A percentile compares a stretch with the other conserved stretches of the same genome.
Conservation (phyloP, 1,139 yeast genomes). For the Candida pseudocylindracea region DNA sequence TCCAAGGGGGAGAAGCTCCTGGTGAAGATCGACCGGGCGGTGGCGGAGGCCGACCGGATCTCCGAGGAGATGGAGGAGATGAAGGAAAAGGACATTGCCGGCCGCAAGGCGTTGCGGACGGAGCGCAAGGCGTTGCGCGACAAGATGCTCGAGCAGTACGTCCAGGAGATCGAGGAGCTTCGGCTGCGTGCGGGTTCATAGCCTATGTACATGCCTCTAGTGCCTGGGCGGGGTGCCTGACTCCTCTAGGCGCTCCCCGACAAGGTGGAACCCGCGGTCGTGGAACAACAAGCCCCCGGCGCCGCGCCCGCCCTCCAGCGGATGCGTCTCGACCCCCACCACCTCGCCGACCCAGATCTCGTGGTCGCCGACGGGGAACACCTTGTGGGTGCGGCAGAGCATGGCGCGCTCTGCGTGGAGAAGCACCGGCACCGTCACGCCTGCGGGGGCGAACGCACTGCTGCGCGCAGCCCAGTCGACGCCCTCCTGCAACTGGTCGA, state of each 20-base stretch:
- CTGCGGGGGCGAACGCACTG: background rate
- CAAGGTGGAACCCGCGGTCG: slow-evolving; percentile 31
- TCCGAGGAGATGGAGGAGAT: no score
- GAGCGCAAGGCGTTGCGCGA: no score
- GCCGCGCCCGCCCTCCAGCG: slow-evolving; percentile 1
- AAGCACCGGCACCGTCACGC: slow-evolving; percentile 22
- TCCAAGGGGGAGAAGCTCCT: no score
- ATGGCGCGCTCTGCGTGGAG: slow-evolving; percentile 36
- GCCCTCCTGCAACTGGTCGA: slow-evolving; percentile 11
- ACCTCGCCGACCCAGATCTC: slow-evolving; percentile 75
- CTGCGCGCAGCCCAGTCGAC: background rate
- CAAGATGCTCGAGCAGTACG: no score
- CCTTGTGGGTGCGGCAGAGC: slow-evolving; percentile 33
- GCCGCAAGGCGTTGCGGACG: no score
- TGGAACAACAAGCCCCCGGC: slow-evolving; percentile 45
- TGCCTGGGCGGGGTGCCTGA: no score
- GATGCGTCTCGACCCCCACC: slow-evolving; percentile 10
- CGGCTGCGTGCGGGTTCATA: no score
- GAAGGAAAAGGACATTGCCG: no score
- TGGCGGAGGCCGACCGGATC: no score
- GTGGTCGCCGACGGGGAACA: slow-evolving; percentile 49
- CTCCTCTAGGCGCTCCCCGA: slow-evolving; percentile 19
- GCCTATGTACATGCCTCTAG: no score
- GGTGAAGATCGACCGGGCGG: no score
- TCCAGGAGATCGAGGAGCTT: no score